Evolutionary conservation across 1,284 basidiomycete genomes (phyloP), one percentile per base, ranked within the genome.

Genomic region (Cerioporus squamosus): DNA sequence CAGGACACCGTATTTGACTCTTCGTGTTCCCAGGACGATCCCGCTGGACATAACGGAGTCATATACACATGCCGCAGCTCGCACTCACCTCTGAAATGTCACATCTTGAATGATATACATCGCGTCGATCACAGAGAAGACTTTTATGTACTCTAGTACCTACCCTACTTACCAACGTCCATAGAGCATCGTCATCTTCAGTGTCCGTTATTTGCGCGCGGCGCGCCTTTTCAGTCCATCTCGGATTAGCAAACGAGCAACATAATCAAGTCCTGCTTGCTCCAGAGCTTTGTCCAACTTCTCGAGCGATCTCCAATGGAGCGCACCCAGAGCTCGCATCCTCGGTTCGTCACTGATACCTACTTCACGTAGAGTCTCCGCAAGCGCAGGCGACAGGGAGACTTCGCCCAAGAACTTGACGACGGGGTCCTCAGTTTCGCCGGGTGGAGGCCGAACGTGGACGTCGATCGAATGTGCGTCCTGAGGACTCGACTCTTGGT

Each of bases 341-440:
- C 42, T 26, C 42, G 10, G 40, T n/a, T 52, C 42, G 42, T 52
- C 51, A 42, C 20, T 44, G 38, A 52, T 44, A 9, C 51, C 51
- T 5, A 44, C 42, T 26, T 36, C 7, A 6, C 51, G 51, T 20
- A 52, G 18, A 1, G 18, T 22, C 5, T 26, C 42, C 6, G 40
- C 51, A 18, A 44, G 38, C 5, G 15, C n/a, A 15, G 49, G 17
- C 2, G 49, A 51, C 3, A 52, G 42, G 12, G 40, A 40, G 2
- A 44, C 42, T 18, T 52, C 51, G 3, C 33, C 9, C 3, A 43
- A 31, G 18, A 52, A 52, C 3, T 29, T 40, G 9, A 52, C 42
- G 14, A 52, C 40, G 5, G 50, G 50, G 17, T 51, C 50, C 5
- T 22, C 18, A 2, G 9, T 29, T 5, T 10, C 24, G 12, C 8